Conservation (phyloP, 1,284 basidiomycete species). For the Malassezia furfur region DNA sequence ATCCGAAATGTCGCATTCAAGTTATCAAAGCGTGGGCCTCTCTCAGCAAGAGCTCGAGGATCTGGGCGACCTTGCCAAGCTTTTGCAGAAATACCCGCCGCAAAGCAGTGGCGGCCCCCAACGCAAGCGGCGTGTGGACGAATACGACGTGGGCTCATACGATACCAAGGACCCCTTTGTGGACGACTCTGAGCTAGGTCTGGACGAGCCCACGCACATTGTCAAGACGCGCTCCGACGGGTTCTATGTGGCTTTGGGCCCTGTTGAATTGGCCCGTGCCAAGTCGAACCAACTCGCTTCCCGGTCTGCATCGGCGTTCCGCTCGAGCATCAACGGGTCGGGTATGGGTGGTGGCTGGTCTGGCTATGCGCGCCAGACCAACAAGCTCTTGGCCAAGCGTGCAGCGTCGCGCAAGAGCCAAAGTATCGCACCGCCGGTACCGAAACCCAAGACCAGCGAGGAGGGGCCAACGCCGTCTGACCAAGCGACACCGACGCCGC, state of each 20-base stretch:
- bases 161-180: slow-evolving; percentile 88
- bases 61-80: slow-evolving; percentile 27
- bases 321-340: slow-evolving; percentile 4
- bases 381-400: slow-evolving; percentile 33
- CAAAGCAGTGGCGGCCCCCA: slow-evolving; percentile 16
- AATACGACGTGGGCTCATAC: slow-evolving; percentile 54
- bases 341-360: slow-evolving; percentile 8
- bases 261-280: slow-evolving; percentile 38
- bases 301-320: slow-evolving; percentile 11
- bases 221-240: slow-evolving; percentile 89
- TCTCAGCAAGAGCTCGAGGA: slow-evolving; percentile 23
- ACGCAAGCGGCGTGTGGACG: slow-evolving; percentile 22
- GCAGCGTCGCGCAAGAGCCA: slow-evolving; percentile 11
- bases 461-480: neutral
- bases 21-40: slow-evolving; percentile 14
- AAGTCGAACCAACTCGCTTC: slow-evolving; percentile 18
- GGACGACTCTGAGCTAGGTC: slow-evolving; percentile 83
- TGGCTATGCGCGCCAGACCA: slow-evolving; percentile 29
- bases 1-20: slow-evolving; percentile 14
- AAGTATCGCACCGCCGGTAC: neutral
- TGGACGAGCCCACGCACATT: slow-evolving; percentile 81
- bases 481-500: neutral
- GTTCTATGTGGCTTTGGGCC: slow-evolving; percentile 63
- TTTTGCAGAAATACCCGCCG: slow-evolving; percentile 28
- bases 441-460: neutral